These are phyloP conservation scores for Eucalyptus marginata DNA, from an alignment of 345 rosid species.

Conservation along the genomic window DNA sequence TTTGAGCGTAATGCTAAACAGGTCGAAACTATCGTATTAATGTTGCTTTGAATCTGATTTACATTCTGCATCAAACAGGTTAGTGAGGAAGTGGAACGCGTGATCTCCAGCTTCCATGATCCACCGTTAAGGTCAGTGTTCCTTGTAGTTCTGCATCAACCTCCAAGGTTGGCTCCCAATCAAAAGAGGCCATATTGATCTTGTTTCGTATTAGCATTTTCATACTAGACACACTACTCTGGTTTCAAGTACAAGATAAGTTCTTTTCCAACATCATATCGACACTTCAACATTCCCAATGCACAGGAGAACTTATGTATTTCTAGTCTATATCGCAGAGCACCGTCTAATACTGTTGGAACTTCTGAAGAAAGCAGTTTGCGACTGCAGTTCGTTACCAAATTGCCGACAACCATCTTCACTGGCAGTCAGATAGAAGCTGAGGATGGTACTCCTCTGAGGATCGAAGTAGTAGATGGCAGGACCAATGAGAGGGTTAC, in stretches of 20 bases:
- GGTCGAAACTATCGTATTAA: background rate
- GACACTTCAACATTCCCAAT: background rate
- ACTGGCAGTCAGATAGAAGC: conserved; percentile 6
- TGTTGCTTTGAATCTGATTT: background rate
- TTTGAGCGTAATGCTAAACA: background rate
- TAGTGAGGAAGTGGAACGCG: background rate
- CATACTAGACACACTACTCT: background rate
- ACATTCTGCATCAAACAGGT: background rate
- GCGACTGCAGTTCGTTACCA: conserved; percentile 7
- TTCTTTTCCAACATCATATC: background rate
- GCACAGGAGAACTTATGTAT: background rate
- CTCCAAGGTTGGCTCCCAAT: background rate
- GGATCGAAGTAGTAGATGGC: conserved; percentile 8
- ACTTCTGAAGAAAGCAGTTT: conserved; percentile 4
- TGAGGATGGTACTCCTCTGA: conserved; percentile 2
- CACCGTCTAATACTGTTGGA: background rate
- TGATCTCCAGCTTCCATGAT: background rate
- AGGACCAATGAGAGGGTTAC: background rate
- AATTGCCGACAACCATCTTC: conserved; percentile 8
- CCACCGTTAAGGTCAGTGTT: background rate
- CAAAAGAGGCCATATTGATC: background rate
- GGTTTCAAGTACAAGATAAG: background rate
- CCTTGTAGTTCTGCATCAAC: background rate
- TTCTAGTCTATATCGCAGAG: background rate
- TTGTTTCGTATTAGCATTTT: background rate